Evolutionary conservation across 1,284 basidiomycete species (phyloP).

Genomic region (Heterobasidion parviporum): DNA sequence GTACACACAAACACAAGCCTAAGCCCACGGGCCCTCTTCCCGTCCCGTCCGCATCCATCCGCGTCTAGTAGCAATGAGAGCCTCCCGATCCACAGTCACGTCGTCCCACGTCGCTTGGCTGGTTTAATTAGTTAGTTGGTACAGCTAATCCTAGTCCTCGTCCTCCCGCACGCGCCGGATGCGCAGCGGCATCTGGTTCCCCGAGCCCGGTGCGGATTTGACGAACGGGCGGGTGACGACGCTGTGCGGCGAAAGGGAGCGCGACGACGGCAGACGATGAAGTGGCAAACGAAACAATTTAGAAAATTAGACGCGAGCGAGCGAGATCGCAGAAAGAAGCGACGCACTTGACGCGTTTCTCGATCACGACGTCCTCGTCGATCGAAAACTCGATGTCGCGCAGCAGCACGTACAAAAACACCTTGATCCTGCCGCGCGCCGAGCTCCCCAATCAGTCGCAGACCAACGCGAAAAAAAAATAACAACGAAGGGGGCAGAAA

Average conservation of each 20-base stretch:
- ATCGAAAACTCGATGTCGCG: conserved; percentile 48
- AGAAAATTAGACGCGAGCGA: conserved; percentile 6
- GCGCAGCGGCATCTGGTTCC: conserved; percentile 50
- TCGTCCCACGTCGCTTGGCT: too few species aligned
- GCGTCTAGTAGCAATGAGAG: too few species aligned
- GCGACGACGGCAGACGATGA: not conserved
- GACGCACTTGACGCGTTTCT: conserved; percentile 58
- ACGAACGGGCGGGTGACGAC: conserved; percentile 50
- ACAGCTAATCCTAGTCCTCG: not conserved
- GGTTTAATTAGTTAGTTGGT: too few species aligned
- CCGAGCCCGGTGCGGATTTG: conserved; percentile 36
- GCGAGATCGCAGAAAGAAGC: not conserved
- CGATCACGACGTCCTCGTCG: conserved; percentile 44
- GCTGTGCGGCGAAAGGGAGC: conserved; percentile 18
- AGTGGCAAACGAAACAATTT: conserved; percentile 8
- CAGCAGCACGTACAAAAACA: conserved; percentile 49
- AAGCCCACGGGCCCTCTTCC: too few species aligned
- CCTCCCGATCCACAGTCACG: too few species aligned
- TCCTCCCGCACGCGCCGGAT: conserved; percentile 22
- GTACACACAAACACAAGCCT: too few species aligned
- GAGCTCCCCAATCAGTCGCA: too few species aligned
- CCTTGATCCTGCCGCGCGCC: conserved; percentile 50
- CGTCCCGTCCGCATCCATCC: too few species aligned
- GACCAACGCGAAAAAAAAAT: too few species aligned
- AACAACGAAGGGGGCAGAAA: not conserved